Evolutionary conservation across 2,329 filamentous ascomycete genomes (phyloP).

Genomic region (Diaporthe sp.): DNA sequence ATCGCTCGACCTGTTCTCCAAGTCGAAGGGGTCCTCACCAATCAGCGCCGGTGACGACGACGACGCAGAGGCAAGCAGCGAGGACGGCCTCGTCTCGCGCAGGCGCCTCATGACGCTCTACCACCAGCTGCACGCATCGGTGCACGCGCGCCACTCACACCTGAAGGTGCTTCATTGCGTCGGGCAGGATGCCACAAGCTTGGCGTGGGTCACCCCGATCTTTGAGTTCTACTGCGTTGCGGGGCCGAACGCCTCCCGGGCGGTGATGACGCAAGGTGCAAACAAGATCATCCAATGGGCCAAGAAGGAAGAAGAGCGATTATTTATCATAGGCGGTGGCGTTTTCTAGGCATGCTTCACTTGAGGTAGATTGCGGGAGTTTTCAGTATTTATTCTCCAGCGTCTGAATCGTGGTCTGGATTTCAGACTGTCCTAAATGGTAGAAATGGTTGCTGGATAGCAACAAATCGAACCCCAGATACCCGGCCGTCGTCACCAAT

Average conservation of each 20-base stretch:
- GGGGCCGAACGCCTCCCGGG: conserved; percentile 75
- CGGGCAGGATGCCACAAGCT: conserved; percentile 78
- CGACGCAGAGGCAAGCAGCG: background rate
- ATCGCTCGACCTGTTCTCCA: conserved; percentile 78
- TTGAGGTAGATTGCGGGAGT: background rate
- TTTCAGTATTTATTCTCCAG: background rate
- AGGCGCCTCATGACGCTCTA: conserved; percentile 87
- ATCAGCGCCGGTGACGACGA: conserved; percentile 34
- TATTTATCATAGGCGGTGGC: conserved; percentile 98
- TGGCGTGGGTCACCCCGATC: conserved; percentile 90
- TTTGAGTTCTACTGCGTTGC: conserved; percentile 98
- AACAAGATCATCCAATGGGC: conserved; percentile 94
- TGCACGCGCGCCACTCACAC: conserved; percentile 87
- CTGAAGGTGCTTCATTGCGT: conserved; percentile 89
- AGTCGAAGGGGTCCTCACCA: conserved; percentile 13
- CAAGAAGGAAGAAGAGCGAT: conserved; percentile 87
- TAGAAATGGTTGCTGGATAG: background rate
- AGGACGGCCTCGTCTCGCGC: conserved; percentile 64
- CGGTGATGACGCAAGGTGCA: conserved; percentile 83
- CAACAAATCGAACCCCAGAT: background rate
- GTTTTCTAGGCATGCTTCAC: conserved; percentile 69
- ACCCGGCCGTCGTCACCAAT: background rate
- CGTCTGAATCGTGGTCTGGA: background rate
- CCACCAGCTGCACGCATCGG: conserved; percentile 82
- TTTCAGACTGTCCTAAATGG: background rate